phyloP scores from a whole-genome alignment of 2,329 filamentous ascomycete species.

The Alternaria rosae region DNA sequence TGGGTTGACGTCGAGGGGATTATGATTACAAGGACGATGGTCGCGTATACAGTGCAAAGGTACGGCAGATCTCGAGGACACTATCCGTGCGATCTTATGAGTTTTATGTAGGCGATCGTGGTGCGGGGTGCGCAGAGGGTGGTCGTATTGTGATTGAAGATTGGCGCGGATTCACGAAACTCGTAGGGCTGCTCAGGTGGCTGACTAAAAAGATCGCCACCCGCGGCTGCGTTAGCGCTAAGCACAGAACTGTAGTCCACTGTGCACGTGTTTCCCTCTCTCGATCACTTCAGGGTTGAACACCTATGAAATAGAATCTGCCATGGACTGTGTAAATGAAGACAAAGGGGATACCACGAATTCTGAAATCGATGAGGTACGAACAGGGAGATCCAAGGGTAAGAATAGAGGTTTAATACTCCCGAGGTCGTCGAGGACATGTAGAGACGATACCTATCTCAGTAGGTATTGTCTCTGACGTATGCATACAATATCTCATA shows the following conservation, averaged over 20 bases:
- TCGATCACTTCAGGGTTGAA: not conserved
- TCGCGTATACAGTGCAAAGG: not conserved
- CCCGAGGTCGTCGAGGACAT: no score
- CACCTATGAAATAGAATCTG: no score
- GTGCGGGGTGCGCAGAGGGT: not conserved
- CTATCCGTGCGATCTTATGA: not conserved
- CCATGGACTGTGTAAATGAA: no score
- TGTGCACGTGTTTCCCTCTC: not conserved
- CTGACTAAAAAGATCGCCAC: constrained; percentile 17
- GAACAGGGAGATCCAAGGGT: no score
- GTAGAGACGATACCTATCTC: no score
- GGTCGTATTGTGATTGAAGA: not conserved
- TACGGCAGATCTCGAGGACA: not conserved
- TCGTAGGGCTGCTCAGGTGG: constrained; percentile 8
- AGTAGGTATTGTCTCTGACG: no score
- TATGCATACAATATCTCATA: no score
- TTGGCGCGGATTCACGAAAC: constrained; percentile 4
- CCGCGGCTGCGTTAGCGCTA: not conserved
- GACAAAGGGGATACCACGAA: no score
- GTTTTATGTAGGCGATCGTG: not conserved
- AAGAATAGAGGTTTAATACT: no score
- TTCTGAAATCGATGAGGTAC: no score
- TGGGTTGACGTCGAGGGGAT: not conserved
- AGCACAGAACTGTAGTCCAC: not conserved
- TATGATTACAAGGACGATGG: not conserved